Conservation (phyloP, 2,329 filamentous ascomycete genomes). For the Delphinella strobiligena region DNA sequence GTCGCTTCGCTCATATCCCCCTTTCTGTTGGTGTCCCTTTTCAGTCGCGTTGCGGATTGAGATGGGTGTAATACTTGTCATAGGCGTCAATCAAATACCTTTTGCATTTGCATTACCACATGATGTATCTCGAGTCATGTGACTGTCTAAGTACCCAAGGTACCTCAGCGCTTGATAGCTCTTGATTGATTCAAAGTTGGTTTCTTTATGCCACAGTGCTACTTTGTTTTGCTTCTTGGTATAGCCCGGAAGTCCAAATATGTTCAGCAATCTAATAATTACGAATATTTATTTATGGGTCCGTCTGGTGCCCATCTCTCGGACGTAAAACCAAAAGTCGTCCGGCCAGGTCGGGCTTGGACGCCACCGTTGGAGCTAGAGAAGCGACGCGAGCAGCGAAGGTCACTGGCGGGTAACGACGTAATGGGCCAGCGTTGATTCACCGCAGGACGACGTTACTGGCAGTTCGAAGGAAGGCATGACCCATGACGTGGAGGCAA, state of each 20-base stretch:
- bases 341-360: neutral
- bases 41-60: constrained; percentile 6
- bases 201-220: too few species aligned
- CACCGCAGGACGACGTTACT: neutral
- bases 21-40: constrained; percentile 3
- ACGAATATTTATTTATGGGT: too few species aligned
- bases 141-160: too few species aligned
- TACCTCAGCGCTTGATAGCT: too few species aligned
- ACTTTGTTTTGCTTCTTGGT: too few species aligned
- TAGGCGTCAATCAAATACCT: constrained; percentile 9
- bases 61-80: constrained; percentile 9
- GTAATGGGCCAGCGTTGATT: neutral
- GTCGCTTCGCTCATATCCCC: constrained; percentile 9
- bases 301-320: too few species aligned
- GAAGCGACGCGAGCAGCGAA: neutral
- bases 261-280: too few species aligned
- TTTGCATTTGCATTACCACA: constrained; percentile 2
- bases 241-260: too few species aligned
- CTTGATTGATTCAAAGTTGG: too few species aligned
- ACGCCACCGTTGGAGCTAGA: neutral
- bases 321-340: too few species aligned
- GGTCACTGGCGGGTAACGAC: neutral
- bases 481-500: too few species aligned
- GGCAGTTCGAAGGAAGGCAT: neutral
- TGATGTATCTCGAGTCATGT: too few species aligned